Evolutionary conservation across 805 yeast genomes (phyloP).

Genomic region (Metschnikowia colocasiae): DNA sequence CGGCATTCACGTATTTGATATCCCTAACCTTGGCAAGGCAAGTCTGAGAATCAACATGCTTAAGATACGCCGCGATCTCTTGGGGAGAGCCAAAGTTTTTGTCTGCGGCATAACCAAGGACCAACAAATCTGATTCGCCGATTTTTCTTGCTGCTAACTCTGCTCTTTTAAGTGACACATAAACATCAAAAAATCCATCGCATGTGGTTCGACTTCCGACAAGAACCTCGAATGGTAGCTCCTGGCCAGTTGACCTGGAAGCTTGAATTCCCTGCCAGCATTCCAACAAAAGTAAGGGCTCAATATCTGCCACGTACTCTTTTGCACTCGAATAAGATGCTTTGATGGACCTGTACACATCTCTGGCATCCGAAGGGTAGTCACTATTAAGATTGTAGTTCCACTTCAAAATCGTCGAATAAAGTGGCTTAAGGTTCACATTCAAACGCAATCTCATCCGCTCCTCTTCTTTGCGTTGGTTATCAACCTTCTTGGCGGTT

Average conservation of each 20-base stretch:
- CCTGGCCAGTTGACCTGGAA: conserved; percentile 60
- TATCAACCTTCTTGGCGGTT: conserved; percentile 29
- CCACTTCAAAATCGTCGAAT: conserved; percentile 71
- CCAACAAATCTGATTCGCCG: conserved; percentile 74
- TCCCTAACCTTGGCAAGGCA: conserved; percentile 82
- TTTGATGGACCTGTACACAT: conserved; percentile 45
- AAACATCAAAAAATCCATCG: conserved; percentile 85
- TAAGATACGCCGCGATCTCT: conserved; percentile 24
- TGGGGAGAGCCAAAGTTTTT: conserved; percentile 16
- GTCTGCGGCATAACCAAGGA: conserved; percentile 42
- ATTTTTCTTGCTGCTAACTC: conserved; percentile 50
- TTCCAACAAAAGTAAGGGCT: conserved; percentile 80
- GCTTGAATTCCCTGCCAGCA: conserved; percentile 89
- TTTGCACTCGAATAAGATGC: conserved; percentile 52
- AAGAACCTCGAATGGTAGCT: conserved; percentile 58
- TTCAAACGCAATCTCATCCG: conserved; percentile 75
- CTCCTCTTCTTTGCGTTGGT: conserved; percentile 56
- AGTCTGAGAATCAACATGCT: conserved; percentile 36
- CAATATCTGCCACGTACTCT: conserved; percentile 68
- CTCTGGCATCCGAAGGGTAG: conserved; percentile 52
- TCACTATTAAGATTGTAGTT: conserved; percentile 55
- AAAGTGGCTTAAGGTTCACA: conserved; percentile 74
- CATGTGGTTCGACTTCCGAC: conserved; percentile 80
- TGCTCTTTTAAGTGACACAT: conserved; percentile 60
- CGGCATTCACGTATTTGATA: conserved; percentile 60